Evolutionary conservation across 1,284 basidiomycete genomes (phyloP).

Genomic region (Sanguinoderma infundibulare): DNA sequence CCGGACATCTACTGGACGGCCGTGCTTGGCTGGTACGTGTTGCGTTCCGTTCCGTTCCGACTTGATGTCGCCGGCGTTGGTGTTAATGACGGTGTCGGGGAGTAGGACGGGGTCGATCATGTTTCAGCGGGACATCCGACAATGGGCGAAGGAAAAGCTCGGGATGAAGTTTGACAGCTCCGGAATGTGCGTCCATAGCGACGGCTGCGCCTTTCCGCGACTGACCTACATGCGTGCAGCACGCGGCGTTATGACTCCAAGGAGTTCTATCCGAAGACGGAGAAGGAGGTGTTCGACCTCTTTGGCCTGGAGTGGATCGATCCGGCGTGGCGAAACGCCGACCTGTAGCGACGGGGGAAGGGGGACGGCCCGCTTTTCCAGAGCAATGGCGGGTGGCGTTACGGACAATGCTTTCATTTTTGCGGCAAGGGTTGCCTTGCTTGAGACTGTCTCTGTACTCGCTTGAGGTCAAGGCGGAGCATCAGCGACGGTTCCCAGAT

Average conservation of each 20-base stretch:
- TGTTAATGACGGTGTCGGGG: background rate
- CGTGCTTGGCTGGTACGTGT: constrained; percentile 72
- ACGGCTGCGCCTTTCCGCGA: background rate
- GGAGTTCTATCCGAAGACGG: constrained; percentile 59
- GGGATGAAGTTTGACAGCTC: constrained; percentile 82
- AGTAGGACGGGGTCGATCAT: constrained; percentile 79
- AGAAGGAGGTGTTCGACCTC: constrained; percentile 71
- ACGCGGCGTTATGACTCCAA: constrained; percentile 68
- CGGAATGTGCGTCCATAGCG: constrained; percentile 60
- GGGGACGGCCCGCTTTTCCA: too few species aligned
- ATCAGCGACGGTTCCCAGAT: too few species aligned
- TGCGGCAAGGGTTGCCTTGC: too few species aligned
- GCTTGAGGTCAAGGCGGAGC: too few species aligned
- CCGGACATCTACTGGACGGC: constrained; percentile 79
- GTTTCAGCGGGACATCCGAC: constrained; percentile 80
- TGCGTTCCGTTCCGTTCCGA: background rate
- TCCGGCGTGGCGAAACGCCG: constrained; percentile 71
- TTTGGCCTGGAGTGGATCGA: constrained; percentile 73
- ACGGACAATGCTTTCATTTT: too few species aligned
- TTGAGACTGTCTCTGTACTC: too few species aligned
- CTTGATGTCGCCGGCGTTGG: background rate
- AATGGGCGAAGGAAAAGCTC: constrained; percentile 68
- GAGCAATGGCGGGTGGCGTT: too few species aligned
- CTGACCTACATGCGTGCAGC: constrained; percentile 40
- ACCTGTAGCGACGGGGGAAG: constrained; percentile 32